Evolutionary conservation across 2,329 filamentous ascomycete species (phyloP), one percentile per base, ranked within the genome.

Genomic region (Cytospora schulzeri): DNA sequence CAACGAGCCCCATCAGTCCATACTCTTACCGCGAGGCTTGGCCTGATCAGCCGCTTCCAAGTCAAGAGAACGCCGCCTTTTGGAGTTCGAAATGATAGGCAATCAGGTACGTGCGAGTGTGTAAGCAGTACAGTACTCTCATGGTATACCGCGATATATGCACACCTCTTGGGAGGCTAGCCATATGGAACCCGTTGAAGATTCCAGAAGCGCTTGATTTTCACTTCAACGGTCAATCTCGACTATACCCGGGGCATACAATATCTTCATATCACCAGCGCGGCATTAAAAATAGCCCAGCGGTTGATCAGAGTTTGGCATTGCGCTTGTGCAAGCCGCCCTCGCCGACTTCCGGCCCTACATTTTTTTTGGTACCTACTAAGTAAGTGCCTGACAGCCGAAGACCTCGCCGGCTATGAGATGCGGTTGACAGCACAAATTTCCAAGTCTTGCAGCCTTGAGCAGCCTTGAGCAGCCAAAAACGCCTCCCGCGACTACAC

Each of bases 321-420:
- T 5, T 28, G 26, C 31, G 38, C 51, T 41, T 62, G 52, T 48
- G 31, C 38, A 56, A 52, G 51, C 48, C 29, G 52, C 52, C 52
- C 19, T 56, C 51, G 59, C 59, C 59, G 59, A 62, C 38, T 62
- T 62, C 59, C 59, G 59, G 52, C 28, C 35, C 22, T 55, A 38
- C 28, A 45, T 33, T 61, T 48, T 45, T 17, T 38, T 17, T 19
- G 6, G 5, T 17, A 38, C 35, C 6, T 38, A 12, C 12, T 12
- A 14, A 4, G 15, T 22, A n/a, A n/a, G n/a, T n/a, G 9, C 17
- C 19, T n/a, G 22, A 45, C 19, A n/a, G 19, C 41, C 45, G 45
- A 24, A 15, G n/a, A 24, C 45, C 38, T 41, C 38, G n/a, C 45
- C 45, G 45, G 45, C 45, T 12, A 24, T 12, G 45, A 48, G n/a